Evolutionary conservation across 1,139 yeast genomes (phyloP).

Genomic region (Candida anutae): DNA sequence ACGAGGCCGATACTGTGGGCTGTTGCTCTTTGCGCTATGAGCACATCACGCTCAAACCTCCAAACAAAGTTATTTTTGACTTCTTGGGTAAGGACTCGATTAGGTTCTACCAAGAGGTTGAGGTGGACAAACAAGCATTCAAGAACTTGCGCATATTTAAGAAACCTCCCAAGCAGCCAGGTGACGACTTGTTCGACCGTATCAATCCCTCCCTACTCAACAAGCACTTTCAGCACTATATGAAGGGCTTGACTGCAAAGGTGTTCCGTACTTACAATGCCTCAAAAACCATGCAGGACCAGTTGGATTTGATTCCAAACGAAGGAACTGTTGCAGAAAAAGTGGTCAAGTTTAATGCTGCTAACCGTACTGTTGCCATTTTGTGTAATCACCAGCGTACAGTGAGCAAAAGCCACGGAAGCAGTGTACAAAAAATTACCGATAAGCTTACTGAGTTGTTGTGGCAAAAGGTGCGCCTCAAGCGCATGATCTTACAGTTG

Average conservation of each 20-base stretch:
- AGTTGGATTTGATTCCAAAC: conserved; percentile 70
- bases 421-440: conserved; percentile 67
- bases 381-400: conserved; percentile 96
- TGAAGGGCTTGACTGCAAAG: conserved; percentile 93
- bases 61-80: conserved; percentile 83
- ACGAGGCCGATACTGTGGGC: conserved; percentile 97
- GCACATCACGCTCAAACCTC: conserved; percentile 81
- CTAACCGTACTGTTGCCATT: conserved; percentile 91
- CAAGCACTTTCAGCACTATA: conserved; percentile 79
- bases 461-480: conserved; percentile 76
- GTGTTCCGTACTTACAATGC: conserved; percentile 98
- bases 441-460: conserved; percentile 70
- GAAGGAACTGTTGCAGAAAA: conserved; percentile 86
- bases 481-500: conserved; percentile 59
- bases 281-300: conserved; percentile 94
- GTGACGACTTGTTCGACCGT: conserved; percentile 89
- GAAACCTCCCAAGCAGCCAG: conserved; percentile 79
- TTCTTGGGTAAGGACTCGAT: conserved; percentile 95
- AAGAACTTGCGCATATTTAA: conserved; percentile 82
- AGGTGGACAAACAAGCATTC: conserved; percentile 83
- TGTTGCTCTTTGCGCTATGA: conserved; percentile 91
- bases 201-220: conserved; percentile 77
- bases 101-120: conserved; percentile 85
- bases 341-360: conserved; percentile 83
- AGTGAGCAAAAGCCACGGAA: conserved; percentile 77